Conservation (phyloP, 78 protist genomes). For the Goniomonas avonlea region DNA sequence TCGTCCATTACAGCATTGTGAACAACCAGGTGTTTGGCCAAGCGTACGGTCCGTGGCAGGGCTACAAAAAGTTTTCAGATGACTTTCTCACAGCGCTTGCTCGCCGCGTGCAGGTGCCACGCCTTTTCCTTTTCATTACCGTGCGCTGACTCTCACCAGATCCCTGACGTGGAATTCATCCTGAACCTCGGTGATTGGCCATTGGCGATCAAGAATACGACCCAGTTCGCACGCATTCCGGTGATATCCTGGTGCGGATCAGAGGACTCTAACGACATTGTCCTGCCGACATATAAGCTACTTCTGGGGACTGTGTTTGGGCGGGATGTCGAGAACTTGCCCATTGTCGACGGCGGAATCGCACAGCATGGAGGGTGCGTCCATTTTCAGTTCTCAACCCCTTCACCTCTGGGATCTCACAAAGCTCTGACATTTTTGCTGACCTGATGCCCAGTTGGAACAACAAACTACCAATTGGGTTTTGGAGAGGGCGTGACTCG, state of each 20-base stretch:
- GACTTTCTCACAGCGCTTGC: neutral
- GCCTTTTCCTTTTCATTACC: too few species aligned
- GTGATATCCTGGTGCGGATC: neutral
- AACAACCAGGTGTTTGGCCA: neutral
- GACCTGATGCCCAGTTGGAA: neutral
- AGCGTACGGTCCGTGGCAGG: slow-evolving; percentile 15
- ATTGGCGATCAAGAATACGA: neutral
- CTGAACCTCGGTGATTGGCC: slow-evolving; percentile 19
- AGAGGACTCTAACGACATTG: neutral
- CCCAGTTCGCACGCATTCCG: neutral
- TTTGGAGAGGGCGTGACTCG: slow-evolving; percentile 15
- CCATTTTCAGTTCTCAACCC: neutral
- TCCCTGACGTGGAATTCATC: slow-evolving; percentile 1
- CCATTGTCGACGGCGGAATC: neutral
- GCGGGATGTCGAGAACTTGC: neutral
- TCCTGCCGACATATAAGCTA: slow-evolving; percentile 15
- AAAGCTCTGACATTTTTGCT: neutral
- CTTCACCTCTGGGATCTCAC: neutral
- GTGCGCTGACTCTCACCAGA: too few species aligned
- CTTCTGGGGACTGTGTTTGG: neutral
- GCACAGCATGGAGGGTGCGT: neutral
- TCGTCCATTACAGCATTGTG: neutral
- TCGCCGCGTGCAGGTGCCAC: neutral
- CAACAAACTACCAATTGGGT: neutral
- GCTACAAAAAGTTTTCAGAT: slow-evolving; percentile 5